Percentiles rank a stretch among this genome's conserved stretches.
These are phyloP conservation scores for Inga oerstediana DNA, from an alignment of 306 rosid species.

Conservation along the genomic window DNA sequence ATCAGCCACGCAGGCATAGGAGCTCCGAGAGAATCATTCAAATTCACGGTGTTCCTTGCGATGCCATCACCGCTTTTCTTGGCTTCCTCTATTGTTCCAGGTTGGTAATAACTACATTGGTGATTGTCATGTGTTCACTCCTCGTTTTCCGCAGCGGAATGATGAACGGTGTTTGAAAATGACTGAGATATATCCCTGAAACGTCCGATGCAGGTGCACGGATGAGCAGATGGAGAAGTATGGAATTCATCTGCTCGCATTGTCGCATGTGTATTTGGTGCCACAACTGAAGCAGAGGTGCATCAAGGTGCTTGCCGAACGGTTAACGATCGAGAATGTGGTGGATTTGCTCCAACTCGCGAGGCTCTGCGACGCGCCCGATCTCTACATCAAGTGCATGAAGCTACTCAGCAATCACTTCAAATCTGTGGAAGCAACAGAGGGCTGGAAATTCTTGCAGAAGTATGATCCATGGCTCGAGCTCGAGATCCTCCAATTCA, in stretches of 20 bases:
- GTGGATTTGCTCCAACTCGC: conserved; percentile 91
- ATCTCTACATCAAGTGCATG: conserved; percentile 84
- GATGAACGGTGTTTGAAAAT: background rate
- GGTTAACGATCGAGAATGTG: conserved; percentile 70
- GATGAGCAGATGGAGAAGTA: conserved; percentile 71
- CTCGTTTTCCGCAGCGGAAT: background rate
- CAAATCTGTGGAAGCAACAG: conserved; percentile 73
- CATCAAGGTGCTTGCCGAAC: conserved; percentile 54
- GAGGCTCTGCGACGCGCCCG: conserved; percentile 85
- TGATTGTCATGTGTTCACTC: background rate
- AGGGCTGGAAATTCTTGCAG: conserved; percentile 85
- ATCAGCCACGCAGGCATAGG: conserved; percentile 67
- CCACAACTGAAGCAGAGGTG: conserved; percentile 81
- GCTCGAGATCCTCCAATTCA: conserved; percentile 74
- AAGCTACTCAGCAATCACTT: conserved; percentile 58
- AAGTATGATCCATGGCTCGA: conserved; percentile 85
- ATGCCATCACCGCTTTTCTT: conserved; percentile 71
- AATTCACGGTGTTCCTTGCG: conserved; percentile 82
- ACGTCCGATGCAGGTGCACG: conserved; percentile 48
- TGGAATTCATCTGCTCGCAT: conserved; percentile 76
- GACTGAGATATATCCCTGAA: conserved; percentile 35
- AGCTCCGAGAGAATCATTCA: conserved; percentile 62
- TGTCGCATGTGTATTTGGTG: conserved; percentile 84
- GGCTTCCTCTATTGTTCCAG: conserved; percentile 72
- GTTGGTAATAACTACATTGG: conserved; percentile 36